A percentile compares a stretch with the other conserved stretches of the same genome.
Conservation (phyloP, 148 eudicot species). For the Arctostaphylos glauca region DNA sequence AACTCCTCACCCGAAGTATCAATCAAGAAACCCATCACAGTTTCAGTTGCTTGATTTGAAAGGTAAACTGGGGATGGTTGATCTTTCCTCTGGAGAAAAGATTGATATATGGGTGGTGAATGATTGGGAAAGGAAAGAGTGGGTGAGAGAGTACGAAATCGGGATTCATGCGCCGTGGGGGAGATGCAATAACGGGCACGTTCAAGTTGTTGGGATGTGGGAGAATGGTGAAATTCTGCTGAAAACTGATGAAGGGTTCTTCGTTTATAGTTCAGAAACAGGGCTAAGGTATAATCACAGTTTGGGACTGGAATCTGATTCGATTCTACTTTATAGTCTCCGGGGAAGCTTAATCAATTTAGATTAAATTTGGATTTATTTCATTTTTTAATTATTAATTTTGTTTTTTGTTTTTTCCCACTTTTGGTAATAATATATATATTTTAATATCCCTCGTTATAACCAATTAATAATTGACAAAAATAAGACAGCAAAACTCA, state of each 20-base stretch:
- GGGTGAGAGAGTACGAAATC: constrained; percentile 3
- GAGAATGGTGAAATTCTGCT: constrained; percentile 5
- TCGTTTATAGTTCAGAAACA: neutral
- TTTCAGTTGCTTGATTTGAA: constrained; percentile 14
- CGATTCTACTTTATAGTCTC: neutral
- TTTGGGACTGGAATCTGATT: constrained; percentile 8
- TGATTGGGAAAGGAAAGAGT: neutral
- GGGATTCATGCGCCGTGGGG: neutral
- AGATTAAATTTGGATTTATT: too few relatives aligned
- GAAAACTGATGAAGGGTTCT: constrained; percentile 1
- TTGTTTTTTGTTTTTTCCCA: too few relatives aligned
- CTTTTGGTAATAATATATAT: too few relatives aligned
- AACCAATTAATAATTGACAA: too few relatives aligned
- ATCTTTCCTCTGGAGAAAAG: neutral
- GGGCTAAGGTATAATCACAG: constrained; percentile 9
- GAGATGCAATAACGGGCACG: neutral
- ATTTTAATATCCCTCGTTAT: too few relatives aligned
- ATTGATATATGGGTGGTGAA: neutral
- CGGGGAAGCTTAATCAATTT: neutral
- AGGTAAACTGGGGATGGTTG: constrained; percentile 12
- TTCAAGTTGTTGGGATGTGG: neutral
- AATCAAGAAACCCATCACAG: neutral
- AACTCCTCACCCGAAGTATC: constrained; percentile 11
- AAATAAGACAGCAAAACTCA: too few relatives aligned
- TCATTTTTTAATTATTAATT: too few relatives aligned